Evolutionary conservation across 441 rosid species (phyloP), one percentile per base, ranked within the genome.

Genomic region (Breynia disticha): DNA sequence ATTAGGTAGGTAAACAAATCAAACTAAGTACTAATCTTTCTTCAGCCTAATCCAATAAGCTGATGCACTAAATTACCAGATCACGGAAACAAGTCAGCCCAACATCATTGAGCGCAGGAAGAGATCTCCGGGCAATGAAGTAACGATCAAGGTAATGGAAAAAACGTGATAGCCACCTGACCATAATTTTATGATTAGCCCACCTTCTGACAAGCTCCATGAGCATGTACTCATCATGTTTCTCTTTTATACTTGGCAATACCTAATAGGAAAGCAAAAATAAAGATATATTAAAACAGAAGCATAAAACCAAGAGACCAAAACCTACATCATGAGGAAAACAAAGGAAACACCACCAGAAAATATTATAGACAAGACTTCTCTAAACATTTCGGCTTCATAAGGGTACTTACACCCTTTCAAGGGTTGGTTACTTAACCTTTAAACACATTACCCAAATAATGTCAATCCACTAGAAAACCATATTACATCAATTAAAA

Each of bases 111-210:
- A 93, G 79, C 14, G 87, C 52, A 19, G 83, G 87, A 74, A 93
- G 86, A 28, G 88, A 78, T 62, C 86, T 83, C 66, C 87, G 77
- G 45, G 93, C 71, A 64, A 89, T 78, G 62, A 84, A 93, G 73
- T 86, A 84, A 37, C 95, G 90, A 63, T 93, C 99, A 28, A 89
- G 85, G 64, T 93, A 93, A 65, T 77, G 24, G 69, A 89, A 93
- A 78, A 86, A 82, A 19, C 88, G 88, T 21, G 93, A 86, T 50
- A 93, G 69, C 99, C 96, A 86, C 73, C 88, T 69, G 21, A 86
- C 95, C 96, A 89, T 83, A 28, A 84, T 68, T 79, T 89, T 93
- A 68, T 93, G 95, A 77, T 87, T 89, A 46, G 76, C 59, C 99
- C 96, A 93, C 62, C 96, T 83, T 44, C 61, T 80, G 57, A 81